A percentile compares a stretch with the other conserved stretches of the same genome.
These are phyloP conservation scores for Bisporella sp. DNA, from an alignment of 2,329 filamentous ascomycete genomes.

Conservation along the genomic window DNA sequence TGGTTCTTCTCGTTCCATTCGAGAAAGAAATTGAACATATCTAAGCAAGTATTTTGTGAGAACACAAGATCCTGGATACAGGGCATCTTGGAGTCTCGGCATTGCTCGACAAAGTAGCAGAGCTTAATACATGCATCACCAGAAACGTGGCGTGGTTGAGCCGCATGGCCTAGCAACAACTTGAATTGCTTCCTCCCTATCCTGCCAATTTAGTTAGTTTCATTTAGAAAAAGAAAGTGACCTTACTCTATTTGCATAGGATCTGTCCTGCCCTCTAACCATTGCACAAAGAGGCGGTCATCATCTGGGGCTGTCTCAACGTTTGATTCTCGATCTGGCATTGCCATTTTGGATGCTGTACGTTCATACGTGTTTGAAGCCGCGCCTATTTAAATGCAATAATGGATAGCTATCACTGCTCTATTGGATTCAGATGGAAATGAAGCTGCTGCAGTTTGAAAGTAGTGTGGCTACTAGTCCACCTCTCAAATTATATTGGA, in stretches of 20 bases:
- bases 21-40: conserved; percentile 55
- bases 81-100: conserved; percentile 41
- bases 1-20: conserved; percentile 63
- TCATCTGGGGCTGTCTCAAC: conserved; percentile 12
- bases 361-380: too few relatives aligned
- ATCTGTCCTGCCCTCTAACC: conserved; percentile 35
- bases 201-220: not conserved
- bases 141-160: conserved; percentile 46
- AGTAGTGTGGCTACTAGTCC: too few relatives aligned
- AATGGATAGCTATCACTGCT: too few relatives aligned
- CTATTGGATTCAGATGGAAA: too few relatives aligned
- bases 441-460: too few relatives aligned
- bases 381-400: too few relatives aligned
- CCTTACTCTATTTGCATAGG: conserved; percentile 32
- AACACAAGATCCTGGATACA: conserved; percentile 44
- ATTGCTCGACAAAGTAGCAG: conserved; percentile 55
- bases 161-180: conserved; percentile 20
- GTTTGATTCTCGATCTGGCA: not conserved
- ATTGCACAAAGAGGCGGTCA: conserved; percentile 26
- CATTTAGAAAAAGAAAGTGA: not conserved
- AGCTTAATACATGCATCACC: conserved; percentile 53
- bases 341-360: too few relatives aligned
- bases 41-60: conserved; percentile 37
- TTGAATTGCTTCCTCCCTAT: conserved; percentile 15
- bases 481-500: too few relatives aligned